A percentile compares a stretch with the other conserved stretches of the same genome.
Evolutionary conservation across 2,329 filamentous ascomycete genomes (phyloP).

Genomic region (Alternaria novae-zelandiae): DNA sequence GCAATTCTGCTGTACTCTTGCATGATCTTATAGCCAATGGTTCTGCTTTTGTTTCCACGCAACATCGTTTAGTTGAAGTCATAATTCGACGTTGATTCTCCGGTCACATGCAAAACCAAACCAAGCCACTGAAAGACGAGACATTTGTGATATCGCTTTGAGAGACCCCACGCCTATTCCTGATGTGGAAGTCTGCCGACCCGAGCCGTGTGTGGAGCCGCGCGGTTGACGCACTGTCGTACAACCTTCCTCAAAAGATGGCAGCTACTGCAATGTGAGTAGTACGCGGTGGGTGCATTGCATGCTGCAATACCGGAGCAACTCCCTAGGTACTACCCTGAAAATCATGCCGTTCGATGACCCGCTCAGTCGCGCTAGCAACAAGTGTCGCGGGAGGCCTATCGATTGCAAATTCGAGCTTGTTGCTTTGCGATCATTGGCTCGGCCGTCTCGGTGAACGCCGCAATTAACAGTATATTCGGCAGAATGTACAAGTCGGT

Average conservation of each 20-base stretch:
- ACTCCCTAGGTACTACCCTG: neutral
- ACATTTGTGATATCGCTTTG: neutral
- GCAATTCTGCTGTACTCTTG: neutral
- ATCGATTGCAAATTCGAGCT: neutral
- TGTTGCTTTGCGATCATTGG: neutral
- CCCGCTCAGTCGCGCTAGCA: neutral
- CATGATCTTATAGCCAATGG: neutral
- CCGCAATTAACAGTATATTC: neutral
- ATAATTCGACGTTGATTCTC: neutral
- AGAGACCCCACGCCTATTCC: neutral
- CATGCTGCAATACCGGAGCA: slow-evolving; percentile 7
- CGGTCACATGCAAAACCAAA: neutral
- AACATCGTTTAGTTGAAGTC: neutral
- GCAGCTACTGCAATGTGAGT: neutral
- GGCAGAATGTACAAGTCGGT: neutral
- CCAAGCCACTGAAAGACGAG: neutral
- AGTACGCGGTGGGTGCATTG: slow-evolving; percentile 7
- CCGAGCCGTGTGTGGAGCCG: slow-evolving; percentile 18
- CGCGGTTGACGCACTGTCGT: slow-evolving; percentile 13
- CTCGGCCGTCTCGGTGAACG: neutral
- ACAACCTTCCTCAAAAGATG: slow-evolving; percentile 3
- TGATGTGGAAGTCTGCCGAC: slow-evolving; percentile 10
- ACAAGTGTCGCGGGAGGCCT: neutral
- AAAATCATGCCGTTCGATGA: neutral
- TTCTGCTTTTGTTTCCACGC: neutral